Base-by-base conservation (phyloP, 1,284 basidiomycete species). In the Veloporphyrellus conicus region DNA sequence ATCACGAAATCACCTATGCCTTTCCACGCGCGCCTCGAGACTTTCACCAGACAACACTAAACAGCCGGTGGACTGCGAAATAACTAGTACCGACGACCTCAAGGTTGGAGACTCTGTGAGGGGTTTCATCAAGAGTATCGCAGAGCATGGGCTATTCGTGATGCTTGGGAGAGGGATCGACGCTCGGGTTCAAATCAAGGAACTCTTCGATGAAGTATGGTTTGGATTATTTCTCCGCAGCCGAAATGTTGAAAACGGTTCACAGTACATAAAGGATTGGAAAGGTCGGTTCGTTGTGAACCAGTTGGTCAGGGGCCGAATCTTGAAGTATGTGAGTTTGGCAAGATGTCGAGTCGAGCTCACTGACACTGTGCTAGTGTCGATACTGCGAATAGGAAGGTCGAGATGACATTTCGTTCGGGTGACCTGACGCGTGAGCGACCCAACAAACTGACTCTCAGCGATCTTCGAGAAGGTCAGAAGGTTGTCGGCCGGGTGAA, bases 261-360 rank as follows among this genome's bases (percentile, higher is more conserved):
- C 46, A 15, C 58, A 94, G 89, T 96, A 81, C 66, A 81, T 96
- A 56, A 95, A 97, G 68, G 94, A 98, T 45, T 99, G 95, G 94
- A 87, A 94, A 70, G 71, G 77, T 29, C 79, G 77, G 5, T 98
- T 98, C 68, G 71, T 79, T 49, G 72, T 79, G 36, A 86, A 90
- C 57, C 92, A 97, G 61, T 68, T 97, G 4, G 92, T 98, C 16
- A 82, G 82, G 49, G 94, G 93, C 45, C 84, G 88, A 48, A 81
- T 98, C 59, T 68, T 90, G 23, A 83, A 78, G 88, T 90, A 55
- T 19, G 72, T 61, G 40, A 22, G 19, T 41, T 45, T 36, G 10
- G 22, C 14, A 34, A 7, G 39, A 38, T 50, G 39, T 56, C 37
- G n/a, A 43, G 12, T 18, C 18, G 32, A 45, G 48, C 25, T 35